Evolutionary conservation across 306 rosid species (phyloP), one percentile per base, ranked within the genome.

Genomic region (Ormosia semicastrata): DNA sequence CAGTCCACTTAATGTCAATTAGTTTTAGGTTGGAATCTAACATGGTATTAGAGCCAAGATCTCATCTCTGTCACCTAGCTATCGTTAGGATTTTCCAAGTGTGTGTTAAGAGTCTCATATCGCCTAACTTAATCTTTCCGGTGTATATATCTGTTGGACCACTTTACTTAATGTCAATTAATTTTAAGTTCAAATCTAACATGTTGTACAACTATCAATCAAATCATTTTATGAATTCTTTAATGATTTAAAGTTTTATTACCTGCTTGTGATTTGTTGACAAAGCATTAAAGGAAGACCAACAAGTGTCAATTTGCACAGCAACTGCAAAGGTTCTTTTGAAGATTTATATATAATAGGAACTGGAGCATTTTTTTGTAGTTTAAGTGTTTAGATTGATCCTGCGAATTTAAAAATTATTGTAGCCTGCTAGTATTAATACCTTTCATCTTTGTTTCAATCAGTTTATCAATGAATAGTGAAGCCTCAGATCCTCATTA

Each of bases 381-480:
- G 2, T 49, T 81, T 46, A 15, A 72, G 36, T 41, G 78, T 14
- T 76, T 44, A 77, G 7, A 49, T 84, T 50, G 32, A 39, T 63
- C 66, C 71, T 65, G 12, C 60, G 18, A 34, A 6, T 33, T 81
- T 62, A 30, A 32, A 60, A 63, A 43, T 44, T 73, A 70, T 41
- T 64, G 59, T 67, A 14, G 40, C 56, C 32, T 13, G 64, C 78
- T 83, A 76, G 49, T 77, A 24, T 62, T 84, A 80, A 78, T 57
- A 34, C 64, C 63, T 76, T 70, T 50, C 77, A 76, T 86, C 18
- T 83, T 71, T 67, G 59, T 86, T 88, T 85, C 99, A 95, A 98
- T 95, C 99, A 3, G 98, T 90, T 62, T 95, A 93, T 85, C 93
- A 93, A 84, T 93, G 93, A 89, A 93, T 93, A 13, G 92, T 95